A percentile compares a stretch with the other conserved stretches of the same genome.
Conservation (phyloP, 1,284 basidiomycete genomes). For the Apiotrichum mycotoxinovorans region DNA sequence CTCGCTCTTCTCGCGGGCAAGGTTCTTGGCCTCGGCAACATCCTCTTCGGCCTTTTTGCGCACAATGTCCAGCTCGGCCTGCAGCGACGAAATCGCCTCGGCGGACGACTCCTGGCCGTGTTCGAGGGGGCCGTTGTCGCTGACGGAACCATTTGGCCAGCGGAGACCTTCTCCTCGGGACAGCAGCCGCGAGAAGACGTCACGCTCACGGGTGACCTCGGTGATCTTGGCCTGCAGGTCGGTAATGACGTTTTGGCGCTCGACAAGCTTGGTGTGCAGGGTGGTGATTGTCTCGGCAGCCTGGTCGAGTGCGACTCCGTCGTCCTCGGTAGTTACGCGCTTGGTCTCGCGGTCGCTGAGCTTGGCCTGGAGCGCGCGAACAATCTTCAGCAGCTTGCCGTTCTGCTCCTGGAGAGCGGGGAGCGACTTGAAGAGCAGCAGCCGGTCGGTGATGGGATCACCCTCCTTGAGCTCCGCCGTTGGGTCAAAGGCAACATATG, state of each 20-base stretch:
- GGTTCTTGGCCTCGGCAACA: conserved; percentile 63
- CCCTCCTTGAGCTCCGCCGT: conserved; percentile 49
- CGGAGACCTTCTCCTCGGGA: conserved; percentile 42
- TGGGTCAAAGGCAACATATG: conserved; percentile 64
- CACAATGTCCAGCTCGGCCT: conserved; percentile 60
- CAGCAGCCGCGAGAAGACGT: conserved; percentile 75
- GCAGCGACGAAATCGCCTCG: conserved; percentile 30
- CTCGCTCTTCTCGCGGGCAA: conserved; percentile 62
- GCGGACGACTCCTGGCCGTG: conserved; percentile 15
- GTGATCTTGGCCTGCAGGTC: conserved; percentile 62
- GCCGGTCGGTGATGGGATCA: conserved; percentile 82
- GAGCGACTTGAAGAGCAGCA: conserved; percentile 83
- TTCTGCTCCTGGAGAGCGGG: conserved; percentile 79
- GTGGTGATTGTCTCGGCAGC: conserved; percentile 71
- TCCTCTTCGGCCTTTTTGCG: conserved; percentile 64
- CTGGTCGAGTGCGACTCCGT: conserved; percentile 71
- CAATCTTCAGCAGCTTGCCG: conserved; percentile 76
- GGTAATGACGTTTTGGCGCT: conserved; percentile 42
- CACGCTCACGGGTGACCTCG: conserved; percentile 79
- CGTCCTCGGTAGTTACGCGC: conserved; percentile 57
- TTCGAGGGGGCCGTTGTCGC: conserved; percentile 19
- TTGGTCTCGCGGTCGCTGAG: conserved; percentile 73
- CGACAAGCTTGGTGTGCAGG: conserved; percentile 68
- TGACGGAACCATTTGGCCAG: conserved; percentile 19
- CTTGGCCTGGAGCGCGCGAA: conserved; percentile 71